Evolutionary conservation across 306 rosid genomes (phyloP).

Genomic region (Malus asiatica): DNA sequence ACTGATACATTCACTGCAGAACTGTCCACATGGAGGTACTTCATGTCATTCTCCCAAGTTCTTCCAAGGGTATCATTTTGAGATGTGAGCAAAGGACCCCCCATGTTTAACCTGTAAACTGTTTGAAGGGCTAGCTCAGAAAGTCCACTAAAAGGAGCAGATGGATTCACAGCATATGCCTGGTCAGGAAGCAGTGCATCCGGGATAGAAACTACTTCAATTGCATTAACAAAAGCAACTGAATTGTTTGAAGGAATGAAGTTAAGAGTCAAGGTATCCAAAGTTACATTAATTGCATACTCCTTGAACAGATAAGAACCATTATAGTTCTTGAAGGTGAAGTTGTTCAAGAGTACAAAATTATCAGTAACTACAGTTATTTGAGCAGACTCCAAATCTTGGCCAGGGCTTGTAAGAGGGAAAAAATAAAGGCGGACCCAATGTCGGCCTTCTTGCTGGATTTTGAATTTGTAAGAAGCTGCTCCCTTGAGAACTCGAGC

Average conservation of each 20-base stretch:
- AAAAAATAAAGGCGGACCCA: slow-evolving; percentile 81
- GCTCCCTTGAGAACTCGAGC: slow-evolving; percentile 58
- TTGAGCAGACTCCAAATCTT: slow-evolving; percentile 52
- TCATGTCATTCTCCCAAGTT: slow-evolving; percentile 82
- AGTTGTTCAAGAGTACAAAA: slow-evolving; percentile 77
- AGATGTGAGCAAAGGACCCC: slow-evolving; percentile 72
- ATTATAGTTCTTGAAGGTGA: slow-evolving; percentile 54
- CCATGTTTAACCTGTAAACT: slow-evolving; percentile 75
- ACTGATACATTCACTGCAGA: slow-evolving; percentile 55
- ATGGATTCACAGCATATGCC: slow-evolving; percentile 59
- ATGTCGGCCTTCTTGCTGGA: slow-evolving; percentile 56
- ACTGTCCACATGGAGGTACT: slow-evolving; percentile 74
- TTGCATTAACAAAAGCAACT: slow-evolving; percentile 74
- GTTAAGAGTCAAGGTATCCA: slow-evolving; percentile 50
- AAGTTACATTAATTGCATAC: slow-evolving; percentile 69
- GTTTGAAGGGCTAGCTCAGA: slow-evolving; percentile 68
- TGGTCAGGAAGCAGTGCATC: slow-evolving; percentile 64
- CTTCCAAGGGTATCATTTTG: slow-evolving; percentile 85
- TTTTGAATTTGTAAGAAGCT: slow-evolving; percentile 58
- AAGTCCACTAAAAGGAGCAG: slow-evolving; percentile 52
- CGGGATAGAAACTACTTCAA: slow-evolving; percentile 88
- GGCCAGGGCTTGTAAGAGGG: slow-evolving; percentile 40
- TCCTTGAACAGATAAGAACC: slow-evolving; percentile 76
- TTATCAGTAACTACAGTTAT: slow-evolving; percentile 62
- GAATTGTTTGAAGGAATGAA: slow-evolving; percentile 72